Evolutionary conservation across 225 moss, liverwort and hornwort genomes (phyloP).

Genomic region (Physcomitrium patens): DNA sequence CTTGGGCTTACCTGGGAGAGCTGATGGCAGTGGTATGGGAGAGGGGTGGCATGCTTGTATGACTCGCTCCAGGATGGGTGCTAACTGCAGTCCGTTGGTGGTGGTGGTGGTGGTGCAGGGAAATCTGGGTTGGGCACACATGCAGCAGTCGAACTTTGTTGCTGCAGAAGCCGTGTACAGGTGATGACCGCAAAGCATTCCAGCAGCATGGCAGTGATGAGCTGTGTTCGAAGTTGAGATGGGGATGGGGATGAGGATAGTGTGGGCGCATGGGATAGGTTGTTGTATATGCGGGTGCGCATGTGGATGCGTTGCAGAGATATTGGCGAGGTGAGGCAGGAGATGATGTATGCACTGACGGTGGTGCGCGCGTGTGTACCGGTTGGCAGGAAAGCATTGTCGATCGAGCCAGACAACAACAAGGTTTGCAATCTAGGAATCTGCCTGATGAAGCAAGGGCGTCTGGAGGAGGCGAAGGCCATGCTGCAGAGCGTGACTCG

Average conservation of each 20-base stretch:
- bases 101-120: slow-evolving; percentile 84
- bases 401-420: slow-evolving; percentile 94
- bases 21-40: background rate
- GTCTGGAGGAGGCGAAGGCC: slow-evolving; percentile 84
- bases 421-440: slow-evolving; percentile 98
- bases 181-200: slow-evolving; percentile 19
- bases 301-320: too few relatives aligned
- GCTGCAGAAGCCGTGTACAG: slow-evolving; percentile 96
- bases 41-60: background rate
- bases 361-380: too few relatives aligned
- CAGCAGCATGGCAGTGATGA: too few relatives aligned
- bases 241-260: too few relatives aligned
- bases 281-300: too few relatives aligned
- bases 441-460: slow-evolving; percentile 95
- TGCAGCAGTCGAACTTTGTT: slow-evolving; percentile 92
- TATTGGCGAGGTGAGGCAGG: too few relatives aligned
- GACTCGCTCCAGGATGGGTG: background rate
- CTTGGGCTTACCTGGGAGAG: background rate
- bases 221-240: too few relatives aligned
- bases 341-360: background rate
- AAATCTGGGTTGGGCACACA: slow-evolving; percentile 97
- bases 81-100: background rate
- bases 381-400: slow-evolving; percentile 69
- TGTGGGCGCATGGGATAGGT: too few relatives aligned
- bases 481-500: slow-evolving; percentile 95